A percentile compares a stretch with the other conserved stretches of the same genome.
These are phyloP conservation scores for Suillus americanus DNA, from an alignment of 768 basidiomycete species.

Conservation along the genomic window DNA sequence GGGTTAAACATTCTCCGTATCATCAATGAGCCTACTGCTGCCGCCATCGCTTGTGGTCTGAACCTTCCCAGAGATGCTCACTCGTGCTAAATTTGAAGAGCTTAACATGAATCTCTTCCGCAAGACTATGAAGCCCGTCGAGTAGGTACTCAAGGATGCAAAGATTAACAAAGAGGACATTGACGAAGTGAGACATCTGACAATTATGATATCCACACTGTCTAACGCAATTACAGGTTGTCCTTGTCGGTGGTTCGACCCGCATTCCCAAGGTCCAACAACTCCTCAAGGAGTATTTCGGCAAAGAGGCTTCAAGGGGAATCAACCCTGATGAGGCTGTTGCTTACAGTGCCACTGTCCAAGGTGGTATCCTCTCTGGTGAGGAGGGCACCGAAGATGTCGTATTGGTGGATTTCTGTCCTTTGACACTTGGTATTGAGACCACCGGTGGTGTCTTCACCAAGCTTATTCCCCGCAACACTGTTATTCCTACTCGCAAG, in stretches of 20 bases:
- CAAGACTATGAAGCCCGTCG: constrained; percentile 99
- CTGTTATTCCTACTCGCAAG: constrained; percentile 97
- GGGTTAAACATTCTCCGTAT: constrained; percentile 95
- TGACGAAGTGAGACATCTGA: constrained; percentile 60
- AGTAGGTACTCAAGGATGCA: constrained; percentile 97
- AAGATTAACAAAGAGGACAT: constrained; percentile 97
- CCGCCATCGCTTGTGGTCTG: constrained; percentile 97
- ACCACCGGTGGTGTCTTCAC: constrained; percentile 98
- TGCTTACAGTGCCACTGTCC: constrained; percentile 97
- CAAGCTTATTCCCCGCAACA: constrained; percentile 96
- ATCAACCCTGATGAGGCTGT: constrained; percentile 99
- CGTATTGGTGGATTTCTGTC: constrained; percentile 95
- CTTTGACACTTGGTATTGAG: constrained; percentile 98
- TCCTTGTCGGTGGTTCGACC: constrained; percentile 95
- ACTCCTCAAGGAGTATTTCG: constrained; percentile 97
- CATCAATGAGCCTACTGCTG: constrained; percentile 97
- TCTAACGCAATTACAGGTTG: constrained; percentile 45
- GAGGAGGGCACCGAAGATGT: constrained; percentile 88
- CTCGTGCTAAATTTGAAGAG: constrained; percentile 98
- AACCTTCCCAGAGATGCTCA: constrained; percentile 96
- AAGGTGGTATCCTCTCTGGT: constrained; percentile 97
- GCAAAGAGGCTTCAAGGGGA: constrained; percentile 96
- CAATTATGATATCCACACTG: neutral
- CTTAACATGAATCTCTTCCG: constrained; percentile 99
- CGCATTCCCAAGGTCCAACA: constrained; percentile 99